phyloP scores from a whole-genome alignment of 306 rosid genomes.

The Casuarina cunninghamiana region DNA sequence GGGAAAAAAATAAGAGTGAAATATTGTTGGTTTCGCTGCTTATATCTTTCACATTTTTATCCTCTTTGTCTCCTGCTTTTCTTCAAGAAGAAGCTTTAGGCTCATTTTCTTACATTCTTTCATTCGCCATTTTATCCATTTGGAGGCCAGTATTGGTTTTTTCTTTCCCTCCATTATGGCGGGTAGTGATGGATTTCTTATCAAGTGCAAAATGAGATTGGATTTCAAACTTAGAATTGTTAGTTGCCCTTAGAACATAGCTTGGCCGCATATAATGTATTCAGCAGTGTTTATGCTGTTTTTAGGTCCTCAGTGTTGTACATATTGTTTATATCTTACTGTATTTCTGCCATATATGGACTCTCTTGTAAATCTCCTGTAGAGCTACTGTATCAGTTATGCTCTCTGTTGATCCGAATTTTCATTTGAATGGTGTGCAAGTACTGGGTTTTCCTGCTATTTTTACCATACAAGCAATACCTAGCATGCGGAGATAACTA shows the following conservation, averaged over 20 bases:
- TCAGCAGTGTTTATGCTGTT: constrained; percentile 12
- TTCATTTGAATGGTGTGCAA: neutral
- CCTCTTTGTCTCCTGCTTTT: constrained; percentile 15
- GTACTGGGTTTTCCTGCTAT: neutral
- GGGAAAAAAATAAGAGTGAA: constrained; percentile 52
- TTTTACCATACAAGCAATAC: neutral
- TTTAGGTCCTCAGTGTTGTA: constrained; percentile 34
- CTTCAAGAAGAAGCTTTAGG: constrained; percentile 15
- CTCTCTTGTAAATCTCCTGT: constrained; percentile 11
- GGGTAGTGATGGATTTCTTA: constrained; percentile 23
- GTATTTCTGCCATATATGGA: neutral
- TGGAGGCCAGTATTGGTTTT: constrained; percentile 15
- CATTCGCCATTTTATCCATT: constrained; percentile 31
- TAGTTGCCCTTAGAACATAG: constrained; percentile 29
- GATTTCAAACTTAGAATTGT: constrained; percentile 26
- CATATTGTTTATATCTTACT: constrained; percentile 44
- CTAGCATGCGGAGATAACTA: neutral
- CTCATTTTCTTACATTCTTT: constrained; percentile 47
- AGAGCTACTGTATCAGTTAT: constrained; percentile 4
- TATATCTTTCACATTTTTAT: constrained; percentile 15
- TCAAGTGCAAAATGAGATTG: constrained; percentile 30
- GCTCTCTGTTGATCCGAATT: constrained; percentile 6
- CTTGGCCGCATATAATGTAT: constrained; percentile 15
- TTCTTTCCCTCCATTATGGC: constrained; percentile 10
- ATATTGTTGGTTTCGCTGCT: constrained; percentile 32